Evolutionary conservation across 495 filamentous ascomycete species (phyloP), one percentile per base, ranked within the genome.

Genomic region (Penicillium tannophilum): DNA sequence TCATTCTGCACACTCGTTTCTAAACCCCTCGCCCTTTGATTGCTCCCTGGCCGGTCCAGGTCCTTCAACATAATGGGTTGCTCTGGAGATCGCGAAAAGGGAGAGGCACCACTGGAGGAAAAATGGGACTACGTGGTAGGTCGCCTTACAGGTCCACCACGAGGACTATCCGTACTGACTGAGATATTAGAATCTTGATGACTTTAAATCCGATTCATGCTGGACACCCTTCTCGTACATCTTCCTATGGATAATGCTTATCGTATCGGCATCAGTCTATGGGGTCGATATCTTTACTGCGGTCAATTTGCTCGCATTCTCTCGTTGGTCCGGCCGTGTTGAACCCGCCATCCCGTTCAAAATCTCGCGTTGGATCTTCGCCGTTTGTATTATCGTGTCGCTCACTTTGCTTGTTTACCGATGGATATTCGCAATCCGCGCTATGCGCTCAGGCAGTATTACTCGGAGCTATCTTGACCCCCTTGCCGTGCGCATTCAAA

Each of bases 61-160:
- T 52, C 56, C 43, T 60, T 31, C 30, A 44, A 20, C 60, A 80
- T 62, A 58, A 96, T 96, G 92, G 80, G 86, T 64, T 93, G 89
- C 73, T 78, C 82, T 63, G 86, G 88, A 48, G 83, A 87, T 64
- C 79, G 89, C 61, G 84, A 89, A 65, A 89, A 88, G 67, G 83
- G 81, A 39, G 80, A 84, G 49, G 84, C 91, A 47, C 74, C 79
- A 41, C 80, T 91, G 54, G 91, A 95, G 72, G 89, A 96, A 76
- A 91, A 90, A 80, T 98, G 94, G 91, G 90, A 92, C 64, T 96
- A 91, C 63, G 91, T 98, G 67, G 92, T 95, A 82, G 58, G 90
- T 78, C 4, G 10, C 19, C 14, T 7, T 14, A 30, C 19, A 36
- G 12, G 12, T 12, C 33, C 24, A 16, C 17, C 41, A 6, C 6